Evolutionary conservation across 2,329 filamentous ascomycete species (phyloP).

Genomic region (Westerdykella sp.): DNA sequence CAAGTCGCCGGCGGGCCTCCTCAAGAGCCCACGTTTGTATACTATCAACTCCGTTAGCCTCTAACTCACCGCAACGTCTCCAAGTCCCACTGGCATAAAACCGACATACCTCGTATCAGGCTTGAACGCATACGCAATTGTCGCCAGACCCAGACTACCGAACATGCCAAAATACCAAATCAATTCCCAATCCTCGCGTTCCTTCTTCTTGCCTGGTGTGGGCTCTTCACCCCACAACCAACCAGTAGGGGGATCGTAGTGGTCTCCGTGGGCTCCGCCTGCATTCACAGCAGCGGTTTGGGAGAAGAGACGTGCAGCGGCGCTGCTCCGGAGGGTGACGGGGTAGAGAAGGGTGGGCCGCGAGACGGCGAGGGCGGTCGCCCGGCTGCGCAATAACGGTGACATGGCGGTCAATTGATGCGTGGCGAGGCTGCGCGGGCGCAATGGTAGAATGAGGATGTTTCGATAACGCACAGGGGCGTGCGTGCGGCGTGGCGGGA

Average conservation of each 20-base stretch:
- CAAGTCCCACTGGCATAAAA: constrained; percentile 1
- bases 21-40: constrained; percentile 99
- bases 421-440: constrained; percentile 5
- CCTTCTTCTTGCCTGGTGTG: constrained; percentile 70
- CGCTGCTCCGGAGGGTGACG: constrained; percentile 10
- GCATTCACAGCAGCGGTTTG: constrained; percentile 10
- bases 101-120: constrained; percentile 91
- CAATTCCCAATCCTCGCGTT: constrained; percentile 95
- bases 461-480: not conserved
- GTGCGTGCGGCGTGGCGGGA: not conserved
- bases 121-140: constrained; percentile 88
- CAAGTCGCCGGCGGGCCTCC: constrained; percentile 89
- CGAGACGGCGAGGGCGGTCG: constrained; percentile 17
- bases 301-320: constrained; percentile 15
- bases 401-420: constrained; percentile 15
- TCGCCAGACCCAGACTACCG: constrained; percentile 65
- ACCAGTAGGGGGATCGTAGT: constrained; percentile 83
- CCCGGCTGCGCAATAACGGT: constrained; percentile 8
- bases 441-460: constrained; percentile 2
- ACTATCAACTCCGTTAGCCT: constrained; percentile 46
- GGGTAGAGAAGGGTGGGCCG: constrained; percentile 13
- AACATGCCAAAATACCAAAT: constrained; percentile 80
- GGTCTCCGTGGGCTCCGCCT: constrained; percentile 54
- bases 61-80: not conserved
- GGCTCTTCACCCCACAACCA: constrained; percentile 95